Evolutionary conservation across 495 filamentous ascomycete species (phyloP).

Genomic region (Parachaetomium inaequale): DNA sequence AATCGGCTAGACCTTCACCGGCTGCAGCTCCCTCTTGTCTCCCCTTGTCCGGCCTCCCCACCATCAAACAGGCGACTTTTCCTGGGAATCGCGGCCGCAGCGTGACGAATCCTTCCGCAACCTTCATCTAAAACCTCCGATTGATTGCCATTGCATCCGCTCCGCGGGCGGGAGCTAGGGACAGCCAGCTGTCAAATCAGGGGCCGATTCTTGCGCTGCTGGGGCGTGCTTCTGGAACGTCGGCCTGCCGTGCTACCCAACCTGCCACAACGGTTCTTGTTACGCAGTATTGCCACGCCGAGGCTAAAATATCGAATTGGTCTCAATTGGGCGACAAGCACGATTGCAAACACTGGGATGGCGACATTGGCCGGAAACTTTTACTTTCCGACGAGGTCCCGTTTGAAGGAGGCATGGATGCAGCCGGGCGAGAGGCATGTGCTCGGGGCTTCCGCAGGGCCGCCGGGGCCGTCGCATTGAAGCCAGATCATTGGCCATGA

Average conservation of each 20-base stretch:
- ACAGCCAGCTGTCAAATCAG: neutral
- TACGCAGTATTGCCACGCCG: neutral
- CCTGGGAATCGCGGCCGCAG: neutral
- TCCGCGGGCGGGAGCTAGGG: constrained; percentile 10
- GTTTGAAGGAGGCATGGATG: neutral
- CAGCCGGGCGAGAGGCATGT: neutral
- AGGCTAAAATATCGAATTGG: neutral
- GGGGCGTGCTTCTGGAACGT: neutral
- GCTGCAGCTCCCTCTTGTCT: constrained; percentile 11
- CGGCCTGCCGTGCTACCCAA: constrained; percentile 5
- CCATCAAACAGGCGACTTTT: neutral
- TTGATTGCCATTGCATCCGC: constrained; percentile 21
- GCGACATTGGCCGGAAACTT: neutral
- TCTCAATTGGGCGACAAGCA: neutral
- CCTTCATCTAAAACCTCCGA: constrained; percentile 16
- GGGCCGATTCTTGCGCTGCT: too few relatives aligned
- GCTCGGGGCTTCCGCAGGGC: neutral
- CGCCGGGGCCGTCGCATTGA: neutral
- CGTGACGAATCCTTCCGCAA: constrained; percentile 8
- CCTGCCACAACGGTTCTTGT: neutral
- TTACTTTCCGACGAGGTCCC: neutral
- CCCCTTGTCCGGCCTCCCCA: too few relatives aligned
- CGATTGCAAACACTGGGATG: neutral
- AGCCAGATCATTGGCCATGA: neutral
- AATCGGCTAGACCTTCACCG: constrained; percentile 19